Percentiles rank a stretch among this genome's conserved stretches.
These are phyloP conservation scores for Kingdonia uniflora DNA, from an alignment of 164 flowering plant genomes.

Conservation along the genomic window DNA sequence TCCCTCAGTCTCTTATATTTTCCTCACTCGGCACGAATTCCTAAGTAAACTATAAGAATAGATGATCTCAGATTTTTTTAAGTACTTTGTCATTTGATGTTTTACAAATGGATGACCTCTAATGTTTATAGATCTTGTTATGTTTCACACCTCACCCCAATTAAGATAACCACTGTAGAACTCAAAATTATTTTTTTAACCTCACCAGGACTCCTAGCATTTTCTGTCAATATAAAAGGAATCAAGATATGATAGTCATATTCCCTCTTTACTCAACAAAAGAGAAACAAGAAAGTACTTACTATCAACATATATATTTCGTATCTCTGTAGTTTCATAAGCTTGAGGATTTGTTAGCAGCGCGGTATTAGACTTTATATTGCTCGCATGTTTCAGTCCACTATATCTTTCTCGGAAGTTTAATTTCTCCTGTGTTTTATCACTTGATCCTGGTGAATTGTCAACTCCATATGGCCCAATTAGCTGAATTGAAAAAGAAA, in stretches of 20 bases:
- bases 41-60: too few species aligned
- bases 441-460: constrained; percentile 21
- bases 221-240: too few species aligned
- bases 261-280: neutral
- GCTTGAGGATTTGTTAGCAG: constrained; percentile 31
- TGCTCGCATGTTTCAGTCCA: constrained; percentile 17
- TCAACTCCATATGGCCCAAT: constrained; percentile 51
- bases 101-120: too few species aligned
- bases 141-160: too few species aligned
- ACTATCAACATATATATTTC: constrained; percentile 69
- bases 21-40: too few species aligned
- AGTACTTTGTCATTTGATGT: too few species aligned
- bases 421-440: constrained; percentile 21
- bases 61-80: too few species aligned
- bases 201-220: too few species aligned
- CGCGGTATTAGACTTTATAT: constrained; percentile 19
- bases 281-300: constrained; percentile 20
- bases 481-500: constrained; percentile 30
- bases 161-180: too few species aligned
- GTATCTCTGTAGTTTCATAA: constrained; percentile 50
- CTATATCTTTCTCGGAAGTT: constrained; percentile 17
- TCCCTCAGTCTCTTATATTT: too few species aligned
- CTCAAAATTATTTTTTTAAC: too few species aligned
- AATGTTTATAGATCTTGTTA: too few species aligned
- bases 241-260: neutral